Evolutionary conservation across 1,139 yeast species (phyloP).

Genomic region (Suhomyces bolitotheri): DNA sequence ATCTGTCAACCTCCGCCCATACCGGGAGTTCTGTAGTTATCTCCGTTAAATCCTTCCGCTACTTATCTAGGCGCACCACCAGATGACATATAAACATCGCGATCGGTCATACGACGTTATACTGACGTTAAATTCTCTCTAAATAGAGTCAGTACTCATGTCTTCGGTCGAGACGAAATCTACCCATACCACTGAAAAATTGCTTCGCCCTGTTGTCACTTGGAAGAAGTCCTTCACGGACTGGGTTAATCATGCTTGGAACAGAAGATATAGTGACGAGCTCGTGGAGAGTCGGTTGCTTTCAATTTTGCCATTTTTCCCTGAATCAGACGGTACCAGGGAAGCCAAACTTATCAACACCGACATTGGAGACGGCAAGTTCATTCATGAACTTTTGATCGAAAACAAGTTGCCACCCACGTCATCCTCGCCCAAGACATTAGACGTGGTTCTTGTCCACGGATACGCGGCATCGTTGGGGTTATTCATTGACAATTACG

Average conservation of each 20-base stretch:
- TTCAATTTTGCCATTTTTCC: constrained; percentile 58
- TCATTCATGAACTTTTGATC: constrained; percentile 59
- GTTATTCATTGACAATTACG: constrained; percentile 44
- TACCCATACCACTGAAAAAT: background rate
- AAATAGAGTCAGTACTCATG: background rate
- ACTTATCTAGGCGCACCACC: background rate
- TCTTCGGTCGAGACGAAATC: background rate
- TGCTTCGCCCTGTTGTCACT: constrained; percentile 10
- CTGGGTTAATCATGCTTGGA: constrained; percentile 38
- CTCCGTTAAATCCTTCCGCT: constrained; percentile 5
- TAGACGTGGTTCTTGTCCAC: constrained; percentile 45
- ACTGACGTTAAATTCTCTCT: too few species aligned
- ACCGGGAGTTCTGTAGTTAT: too few species aligned
- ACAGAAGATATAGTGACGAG: constrained; percentile 25
- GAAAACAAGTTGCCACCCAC: constrained; percentile 32
- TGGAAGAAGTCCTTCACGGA: constrained; percentile 38
- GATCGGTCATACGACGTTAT: too few species aligned
- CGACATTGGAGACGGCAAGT: constrained; percentile 23
- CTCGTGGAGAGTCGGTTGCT: constrained; percentile 36
- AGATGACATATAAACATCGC: too few species aligned
- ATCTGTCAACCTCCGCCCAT: too few species aligned
- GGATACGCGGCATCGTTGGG: constrained; percentile 53
- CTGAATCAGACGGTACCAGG: constrained; percentile 52
- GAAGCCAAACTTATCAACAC: constrained; percentile 51
- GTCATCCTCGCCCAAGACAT: constrained; percentile 10